Base-by-base conservation (phyloP, 805 yeast species). In the Candida vartiovaarae region DNA sequence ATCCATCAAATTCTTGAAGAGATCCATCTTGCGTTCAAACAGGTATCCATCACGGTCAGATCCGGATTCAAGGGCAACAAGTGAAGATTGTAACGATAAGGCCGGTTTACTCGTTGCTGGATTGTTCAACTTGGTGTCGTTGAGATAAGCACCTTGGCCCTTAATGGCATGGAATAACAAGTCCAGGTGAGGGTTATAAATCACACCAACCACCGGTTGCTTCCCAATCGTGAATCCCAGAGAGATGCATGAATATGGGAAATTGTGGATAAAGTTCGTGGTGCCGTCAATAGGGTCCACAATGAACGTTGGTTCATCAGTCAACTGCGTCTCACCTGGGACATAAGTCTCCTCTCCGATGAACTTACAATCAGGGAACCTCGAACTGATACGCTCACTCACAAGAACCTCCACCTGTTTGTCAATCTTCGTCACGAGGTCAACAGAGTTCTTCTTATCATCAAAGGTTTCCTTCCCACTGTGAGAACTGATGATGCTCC, bases 251-350 rank as follows among this genome's bases (percentile, higher is more conserved):
- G 79, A 71, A 55, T 68, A 74, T 2, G 84, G 85, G 62, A 75
- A 80, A 38, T 67, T 70, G 56, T 80, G 85, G 41, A 79, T 71
- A 58, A 80, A 80, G 59, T 80, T 75, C 5, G 83, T 78, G 1
- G 85, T 80, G 9, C 84, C 84, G 51, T 78, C 83, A 55, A 77
- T 74, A 35, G 82, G 82, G 54, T 79, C 84, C 20, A 80, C 80
- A 43, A 80, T 71, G 54, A 80, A 80, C 2, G 84, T 78, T 23
- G 84, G 84, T 4, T 64, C 74, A 34, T 68, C 68, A 2, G 73
- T 63, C 11, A 80, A 62, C 38, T 55, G 56, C 3, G 80, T 66
- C 29, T 59, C 63, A 1, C 80, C 82, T 4, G 70, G 70, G 9
- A 71, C 63, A 48, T 67, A 78, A 24, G 78, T 67, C 56, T 80